Base-by-base conservation (phyloP, 2,329 filamentous ascomycete species). In the Colletotrichum sp. region DNA sequence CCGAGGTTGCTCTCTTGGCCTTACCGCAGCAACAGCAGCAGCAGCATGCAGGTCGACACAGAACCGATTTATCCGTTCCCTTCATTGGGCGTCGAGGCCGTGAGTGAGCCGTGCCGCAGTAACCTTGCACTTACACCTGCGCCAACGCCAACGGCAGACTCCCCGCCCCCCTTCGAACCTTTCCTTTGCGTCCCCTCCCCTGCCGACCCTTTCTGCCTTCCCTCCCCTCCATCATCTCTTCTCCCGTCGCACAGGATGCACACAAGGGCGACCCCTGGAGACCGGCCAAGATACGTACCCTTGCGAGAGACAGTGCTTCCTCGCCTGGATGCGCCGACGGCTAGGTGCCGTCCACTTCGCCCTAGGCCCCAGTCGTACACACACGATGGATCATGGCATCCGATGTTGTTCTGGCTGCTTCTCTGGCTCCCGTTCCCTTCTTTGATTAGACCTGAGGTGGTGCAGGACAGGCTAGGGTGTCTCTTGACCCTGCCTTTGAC, bases 301-400 rank as follows among this genome's bases (percentile, higher is more conserved):
- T 36, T 28, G 63, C 64, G 70, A 75, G 64, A 73, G 59, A 73
- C 57, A 64, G 39, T 57, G 34, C 34, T 24, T 52, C 26, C 69
- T 48, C 55, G 39, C 32, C 34, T 68, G 43, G 36, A 63, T 39
- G 67, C 69, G 73, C 65, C 43, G 18, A 59, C 57, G 48, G 73
- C 70, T 75, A 39, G 26, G 43, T 75, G 70, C 73, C 64, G 64
- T 52, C 30, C 30, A 18, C 43, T 12, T 43, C 39, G 39, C 39
- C 39, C 39, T n/a, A 43, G 39, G 39, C 39, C 64, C 63, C 36
- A 24, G 69, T 65, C 21, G 64, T 65, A 69, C 70, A 65, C 70
- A 65, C 32, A 73, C 72, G 55, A 72, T 73, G 57, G 32, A 67
- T 60, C 73, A 75, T 59, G 67, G 64, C 73, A 68, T 75, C 73